Conservation (phyloP, 768 basidiomycete species). For the Termitomyces sp. region DNA sequence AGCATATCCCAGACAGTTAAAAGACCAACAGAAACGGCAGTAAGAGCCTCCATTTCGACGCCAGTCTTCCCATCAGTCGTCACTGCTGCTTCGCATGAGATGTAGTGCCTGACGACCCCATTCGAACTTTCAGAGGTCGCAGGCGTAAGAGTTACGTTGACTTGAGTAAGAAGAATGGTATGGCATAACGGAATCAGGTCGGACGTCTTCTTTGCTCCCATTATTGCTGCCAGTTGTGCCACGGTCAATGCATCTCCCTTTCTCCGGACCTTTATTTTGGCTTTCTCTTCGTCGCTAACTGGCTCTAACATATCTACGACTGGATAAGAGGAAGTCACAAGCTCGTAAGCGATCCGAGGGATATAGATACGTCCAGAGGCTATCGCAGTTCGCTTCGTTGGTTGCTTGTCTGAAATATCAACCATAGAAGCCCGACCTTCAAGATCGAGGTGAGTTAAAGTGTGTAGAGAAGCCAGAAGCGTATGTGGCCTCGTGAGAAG, state of each 20-base stretch:
- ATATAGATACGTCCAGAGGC: slow-evolving; percentile 73
- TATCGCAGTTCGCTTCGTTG: slow-evolving; percentile 64
- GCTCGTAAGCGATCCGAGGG: slow-evolving; percentile 55
- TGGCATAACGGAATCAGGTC: slow-evolving; percentile 87
- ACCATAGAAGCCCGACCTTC: slow-evolving; percentile 79
- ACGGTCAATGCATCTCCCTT: slow-evolving; percentile 73
- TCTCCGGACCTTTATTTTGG: slow-evolving; percentile 42
- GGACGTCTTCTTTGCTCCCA: slow-evolving; percentile 81
- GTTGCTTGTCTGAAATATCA: slow-evolving; percentile 60
- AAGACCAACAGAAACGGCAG: slow-evolving; percentile 71
- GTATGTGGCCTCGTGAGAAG: neutral
- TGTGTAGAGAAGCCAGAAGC: slow-evolving; percentile 17
- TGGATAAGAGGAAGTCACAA: slow-evolving; percentile 44
- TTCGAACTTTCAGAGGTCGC: slow-evolving; percentile 21
- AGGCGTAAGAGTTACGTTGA: slow-evolving; percentile 57
- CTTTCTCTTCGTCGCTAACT: slow-evolving; percentile 21
- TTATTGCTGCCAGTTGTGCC: slow-evolving; percentile 82
- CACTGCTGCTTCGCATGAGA: slow-evolving; percentile 63
- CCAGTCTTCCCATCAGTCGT: slow-evolving; percentile 78
- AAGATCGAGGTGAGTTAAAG: slow-evolving; percentile 68
- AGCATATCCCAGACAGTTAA: slow-evolving; percentile 94
- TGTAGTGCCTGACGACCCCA: slow-evolving; percentile 31
- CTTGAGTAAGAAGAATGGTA: slow-evolving; percentile 66
- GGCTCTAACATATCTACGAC: slow-evolving; percentile 12
- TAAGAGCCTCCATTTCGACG: slow-evolving; percentile 91